phyloP scores from a whole-genome alignment of 75 land plant genomes.

The Azolla pinnata region DNA sequence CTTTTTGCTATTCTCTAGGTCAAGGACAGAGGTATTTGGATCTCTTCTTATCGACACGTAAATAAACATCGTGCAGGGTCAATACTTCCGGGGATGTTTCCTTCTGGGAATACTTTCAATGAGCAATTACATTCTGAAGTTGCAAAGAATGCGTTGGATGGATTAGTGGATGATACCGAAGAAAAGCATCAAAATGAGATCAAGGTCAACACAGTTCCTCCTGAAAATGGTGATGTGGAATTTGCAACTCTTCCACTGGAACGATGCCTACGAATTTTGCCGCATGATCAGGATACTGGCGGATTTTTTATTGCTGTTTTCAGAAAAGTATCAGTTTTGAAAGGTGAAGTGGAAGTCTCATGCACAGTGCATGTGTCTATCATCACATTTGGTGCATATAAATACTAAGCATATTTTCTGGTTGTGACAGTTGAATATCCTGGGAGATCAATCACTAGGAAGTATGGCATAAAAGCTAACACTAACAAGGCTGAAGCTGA shows the following conservation, averaged over 20 bases:
- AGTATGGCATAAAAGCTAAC: no score
- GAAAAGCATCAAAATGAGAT: slow-evolving; percentile 6
- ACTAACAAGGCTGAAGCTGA: no score
- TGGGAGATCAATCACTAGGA: no score
- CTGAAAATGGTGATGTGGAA: slow-evolving; percentile 31
- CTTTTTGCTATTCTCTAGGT: slow-evolving; percentile 37
- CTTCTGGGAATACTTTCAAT: slow-evolving; percentile 46
- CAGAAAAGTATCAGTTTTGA: slow-evolving; percentile 49
- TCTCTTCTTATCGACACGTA: slow-evolving; percentile 53
- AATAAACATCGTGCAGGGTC: slow-evolving; percentile 34
- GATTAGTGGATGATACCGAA: slow-evolving; percentile 5
- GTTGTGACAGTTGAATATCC: no score
- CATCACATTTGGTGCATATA: no score
- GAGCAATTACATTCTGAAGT: slow-evolving; percentile 3
- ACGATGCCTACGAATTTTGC: slow-evolving; percentile 85
- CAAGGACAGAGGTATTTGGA: slow-evolving; percentile 70
- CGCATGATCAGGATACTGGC: slow-evolving; percentile 97
- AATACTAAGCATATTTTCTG: no score
- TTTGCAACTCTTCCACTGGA: slow-evolving; percentile 58
- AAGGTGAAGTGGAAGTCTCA: no score
- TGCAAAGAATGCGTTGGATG: neutral
- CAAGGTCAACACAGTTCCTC: no score
- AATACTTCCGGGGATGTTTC: slow-evolving; percentile 86
- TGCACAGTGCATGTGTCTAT: no score
- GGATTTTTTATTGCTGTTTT: slow-evolving; percentile 97